Evolutionary conservation across 179 eudicot species (phyloP), one percentile per base, ranked within the genome.

Genomic region (Carnegiea gigantea): DNA sequence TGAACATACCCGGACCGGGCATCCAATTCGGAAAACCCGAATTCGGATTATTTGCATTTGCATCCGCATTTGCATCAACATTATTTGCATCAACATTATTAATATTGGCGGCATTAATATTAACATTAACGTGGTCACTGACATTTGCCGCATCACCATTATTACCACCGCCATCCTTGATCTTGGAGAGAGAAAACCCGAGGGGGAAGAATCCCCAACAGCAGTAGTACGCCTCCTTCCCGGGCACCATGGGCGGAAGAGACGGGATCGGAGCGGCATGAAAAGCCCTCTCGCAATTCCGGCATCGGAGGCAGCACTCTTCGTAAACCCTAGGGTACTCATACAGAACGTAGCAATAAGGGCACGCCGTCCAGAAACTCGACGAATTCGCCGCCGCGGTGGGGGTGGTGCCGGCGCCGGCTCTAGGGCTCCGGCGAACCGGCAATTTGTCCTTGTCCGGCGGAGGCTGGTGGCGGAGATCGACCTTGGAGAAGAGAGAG

Each of bases 131-230:
- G 20, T 49, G 28, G 18, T 1, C 9, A 73, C 26, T 28, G 24
- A 13, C 18, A 20, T 13, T 48, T 20, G 44, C 33, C 3, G 24
- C 14, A 38, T 15, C 21, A 73, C 17, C 44, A 49, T 1, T n/a
- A 48, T 7, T 7, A 40, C 44, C 44, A 0, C 38, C 81, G 62
- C 4, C 77, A 30, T 82, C 75, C 54, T 82, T 82, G 20, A 48
- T 73, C 53, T 82, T 82, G 6, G 70, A 33, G 2, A 79, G 71
- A 4, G 83, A 79, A 74, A 92, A 92, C 46, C 97, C 95, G 48
- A 94, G 73, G 0, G 99, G 98, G 3, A 92, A 92, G 73, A 94
- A 90, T 1, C 96, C 97, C 95, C 96, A 94, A 26, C 95, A 94
- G 64, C 99, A 95, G 70, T 90, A 90, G 73, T 93, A 94, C 0